A percentile compares a stretch with the other conserved stretches of the same genome.
Conservation (phyloP, 257 asterid species). For the Eucommia ulmoides region DNA sequence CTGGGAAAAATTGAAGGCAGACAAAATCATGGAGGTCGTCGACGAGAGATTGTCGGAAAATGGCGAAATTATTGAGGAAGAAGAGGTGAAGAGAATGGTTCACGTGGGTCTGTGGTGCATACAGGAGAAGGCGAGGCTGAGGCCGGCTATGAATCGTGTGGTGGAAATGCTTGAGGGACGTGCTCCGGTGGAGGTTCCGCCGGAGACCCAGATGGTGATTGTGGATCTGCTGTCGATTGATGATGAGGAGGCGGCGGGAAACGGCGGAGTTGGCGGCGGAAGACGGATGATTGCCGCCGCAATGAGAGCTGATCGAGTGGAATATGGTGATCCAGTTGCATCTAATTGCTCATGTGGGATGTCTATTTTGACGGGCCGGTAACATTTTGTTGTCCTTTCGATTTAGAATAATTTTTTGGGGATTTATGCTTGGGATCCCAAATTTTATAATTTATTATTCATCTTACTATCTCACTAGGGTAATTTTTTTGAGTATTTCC, state of each 20-base stretch:
- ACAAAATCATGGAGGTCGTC: constrained; percentile 47
- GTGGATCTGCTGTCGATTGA: constrained; percentile 32
- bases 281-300: no score
- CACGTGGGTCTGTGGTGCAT: constrained; percentile 63
- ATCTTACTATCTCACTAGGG: no score
- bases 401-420: no score
- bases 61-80: constrained; percentile 25
- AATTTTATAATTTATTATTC: no score
- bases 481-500: no score
- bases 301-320: no score
- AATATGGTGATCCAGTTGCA: no score
- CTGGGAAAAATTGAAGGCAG: constrained; percentile 44
- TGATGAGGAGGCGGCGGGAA: constrained; percentile 12
- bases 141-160: constrained; percentile 63
- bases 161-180: constrained; percentile 83
- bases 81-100: constrained; percentile 34
- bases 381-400: no score
- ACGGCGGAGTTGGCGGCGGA: no score
- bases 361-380: no score
- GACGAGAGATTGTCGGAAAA: constrained; percentile 35
- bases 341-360: no score
- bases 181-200: constrained; percentile 36
- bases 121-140: constrained; percentile 45
- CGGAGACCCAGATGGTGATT: constrained; percentile 32
- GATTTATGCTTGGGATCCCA: no score